Evolutionary conservation across 2,329 filamentous ascomycete species (phyloP).

Genomic region (Monilinia fructigena): DNA sequence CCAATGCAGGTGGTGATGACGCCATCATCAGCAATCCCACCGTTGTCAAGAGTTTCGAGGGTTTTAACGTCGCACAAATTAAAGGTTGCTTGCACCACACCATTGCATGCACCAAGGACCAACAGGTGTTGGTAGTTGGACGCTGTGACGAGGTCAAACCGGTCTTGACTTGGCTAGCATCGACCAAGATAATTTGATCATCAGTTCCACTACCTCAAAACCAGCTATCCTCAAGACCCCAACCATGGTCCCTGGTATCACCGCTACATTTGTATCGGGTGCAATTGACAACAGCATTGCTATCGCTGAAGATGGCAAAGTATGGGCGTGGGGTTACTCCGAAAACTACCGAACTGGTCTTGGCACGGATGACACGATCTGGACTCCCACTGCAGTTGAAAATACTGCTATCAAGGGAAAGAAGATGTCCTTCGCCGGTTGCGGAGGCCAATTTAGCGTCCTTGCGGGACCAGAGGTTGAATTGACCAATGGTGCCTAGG

Average conservation of each 20-base stretch:
- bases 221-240: constrained; percentile 70
- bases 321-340: constrained; percentile 77
- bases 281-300: constrained; percentile 72
- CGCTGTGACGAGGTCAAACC: constrained; percentile 54
- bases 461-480: constrained; percentile 46
- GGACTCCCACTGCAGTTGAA: constrained; percentile 75
- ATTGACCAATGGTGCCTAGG: not conserved
- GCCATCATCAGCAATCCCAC: constrained; percentile 53
- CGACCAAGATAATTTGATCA: constrained; percentile 58
- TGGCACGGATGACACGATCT: constrained; percentile 73
- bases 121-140: constrained; percentile 60
- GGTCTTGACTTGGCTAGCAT: constrained; percentile 58
- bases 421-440: constrained; percentile 71
- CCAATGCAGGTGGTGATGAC: constrained; percentile 64
- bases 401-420: constrained; percentile 78
- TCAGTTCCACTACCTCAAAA: constrained; percentile 54
- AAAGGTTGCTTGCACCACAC: constrained; percentile 77
- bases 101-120: constrained; percentile 57
- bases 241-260: constrained; percentile 47
- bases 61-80: constrained; percentile 44
- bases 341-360: constrained; percentile 78
- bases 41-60: not conserved
- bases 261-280: constrained; percentile 50
- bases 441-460: constrained; percentile 78
- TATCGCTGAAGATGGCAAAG: constrained; percentile 65